phyloP scores from a whole-genome alignment of 441 rosid genomes.

The Adansonia rubrostipa region DNA sequence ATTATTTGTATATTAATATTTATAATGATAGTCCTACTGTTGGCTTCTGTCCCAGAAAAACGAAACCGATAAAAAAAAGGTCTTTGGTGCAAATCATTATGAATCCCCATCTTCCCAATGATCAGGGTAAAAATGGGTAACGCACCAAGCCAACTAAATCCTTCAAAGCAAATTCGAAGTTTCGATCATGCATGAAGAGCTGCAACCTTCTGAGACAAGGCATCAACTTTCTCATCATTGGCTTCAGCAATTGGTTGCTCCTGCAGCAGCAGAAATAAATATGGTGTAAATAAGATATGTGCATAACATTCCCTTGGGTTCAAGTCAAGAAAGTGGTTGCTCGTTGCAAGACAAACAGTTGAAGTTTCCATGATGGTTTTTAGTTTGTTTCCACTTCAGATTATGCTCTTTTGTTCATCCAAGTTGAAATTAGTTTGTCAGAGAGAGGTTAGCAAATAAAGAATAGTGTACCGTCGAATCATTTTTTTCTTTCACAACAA shows the following conservation, averaged over 20 bases:
- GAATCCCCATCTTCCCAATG: conserved; percentile 21
- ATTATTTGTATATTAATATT: too few relatives aligned
- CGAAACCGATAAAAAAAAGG: neutral
- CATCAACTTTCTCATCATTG: conserved; percentile 49
- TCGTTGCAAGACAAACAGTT: neutral
- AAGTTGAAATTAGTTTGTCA: neutral
- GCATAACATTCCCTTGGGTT: neutral
- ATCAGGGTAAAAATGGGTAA: conserved; percentile 15
- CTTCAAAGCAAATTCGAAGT: conserved; percentile 12
- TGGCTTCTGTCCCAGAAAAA: conserved; percentile 30
- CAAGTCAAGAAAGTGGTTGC: neutral
- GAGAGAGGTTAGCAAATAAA: neutral
- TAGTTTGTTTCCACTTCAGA: neutral
- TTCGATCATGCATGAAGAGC: conserved; percentile 47
- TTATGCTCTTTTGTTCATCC: too few relatives aligned
- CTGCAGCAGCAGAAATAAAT: conserved; percentile 32
- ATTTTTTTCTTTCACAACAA: conserved; percentile 53
- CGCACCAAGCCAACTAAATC: conserved; percentile 21
- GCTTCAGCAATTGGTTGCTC: conserved; percentile 59
- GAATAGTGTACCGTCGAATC: conserved; percentile 55
- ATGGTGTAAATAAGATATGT: neutral
- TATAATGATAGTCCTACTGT: conserved; percentile 21
- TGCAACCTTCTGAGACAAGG: conserved; percentile 60
- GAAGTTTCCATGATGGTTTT: neutral
- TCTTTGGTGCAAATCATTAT: conserved; percentile 18